Percentiles rank a stretch among this genome's conserved stretches.
Evolutionary conservation across 352 stramenopile genomes (phyloP).

Genomic region (Blastocystis sp.): DNA sequence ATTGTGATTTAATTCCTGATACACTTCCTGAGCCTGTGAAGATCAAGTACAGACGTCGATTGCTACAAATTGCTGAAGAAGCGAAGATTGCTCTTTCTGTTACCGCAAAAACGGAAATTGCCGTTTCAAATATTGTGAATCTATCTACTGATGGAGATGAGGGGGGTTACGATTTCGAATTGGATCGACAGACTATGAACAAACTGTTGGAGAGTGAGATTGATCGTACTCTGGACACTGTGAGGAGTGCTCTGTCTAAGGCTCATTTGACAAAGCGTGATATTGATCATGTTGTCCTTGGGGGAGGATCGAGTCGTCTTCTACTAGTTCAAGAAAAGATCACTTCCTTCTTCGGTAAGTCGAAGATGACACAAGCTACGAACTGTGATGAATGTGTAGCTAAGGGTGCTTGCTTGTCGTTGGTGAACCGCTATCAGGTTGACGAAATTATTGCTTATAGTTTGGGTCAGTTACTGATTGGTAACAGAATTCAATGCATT

Average conservation of each 20-base stretch:
- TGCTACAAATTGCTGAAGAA: slow-evolving; percentile 91
- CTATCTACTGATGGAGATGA: slow-evolving; percentile 79
- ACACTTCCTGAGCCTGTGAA: slow-evolving; percentile 76
- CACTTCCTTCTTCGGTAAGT: slow-evolving; percentile 73
- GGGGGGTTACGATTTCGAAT: slow-evolving; percentile 84
- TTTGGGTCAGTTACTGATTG: neutral
- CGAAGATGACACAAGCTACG: slow-evolving; percentile 70
- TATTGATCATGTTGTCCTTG: slow-evolving; percentile 77
- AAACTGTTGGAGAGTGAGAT: slow-evolving; percentile 97
- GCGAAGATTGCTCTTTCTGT: slow-evolving; percentile 93
- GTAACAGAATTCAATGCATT: neutral
- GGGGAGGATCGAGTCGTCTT: slow-evolving; percentile 74
- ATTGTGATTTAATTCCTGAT: slow-evolving; percentile 66
- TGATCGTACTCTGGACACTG: slow-evolving; percentile 94
- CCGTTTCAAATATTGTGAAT: neutral
- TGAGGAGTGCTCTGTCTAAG: slow-evolving; percentile 92
- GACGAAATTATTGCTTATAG: slow-evolving; percentile 33
- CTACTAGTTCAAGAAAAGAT: slow-evolving; percentile 74
- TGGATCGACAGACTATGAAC: slow-evolving; percentile 93
- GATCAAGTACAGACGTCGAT: slow-evolving; percentile 90
- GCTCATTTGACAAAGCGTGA: slow-evolving; percentile 89
- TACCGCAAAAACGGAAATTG: slow-evolving; percentile 84
- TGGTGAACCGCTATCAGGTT: neutral
- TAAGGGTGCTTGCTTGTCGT: slow-evolving; percentile 45
- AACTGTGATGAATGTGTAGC: slow-evolving; percentile 66